A percentile compares a stretch with the other conserved stretches of the same genome.
phyloP scores from a whole-genome alignment of 1,284 basidiomycete species.

The Cutaneotrichosporon cyanovorans region DNA sequence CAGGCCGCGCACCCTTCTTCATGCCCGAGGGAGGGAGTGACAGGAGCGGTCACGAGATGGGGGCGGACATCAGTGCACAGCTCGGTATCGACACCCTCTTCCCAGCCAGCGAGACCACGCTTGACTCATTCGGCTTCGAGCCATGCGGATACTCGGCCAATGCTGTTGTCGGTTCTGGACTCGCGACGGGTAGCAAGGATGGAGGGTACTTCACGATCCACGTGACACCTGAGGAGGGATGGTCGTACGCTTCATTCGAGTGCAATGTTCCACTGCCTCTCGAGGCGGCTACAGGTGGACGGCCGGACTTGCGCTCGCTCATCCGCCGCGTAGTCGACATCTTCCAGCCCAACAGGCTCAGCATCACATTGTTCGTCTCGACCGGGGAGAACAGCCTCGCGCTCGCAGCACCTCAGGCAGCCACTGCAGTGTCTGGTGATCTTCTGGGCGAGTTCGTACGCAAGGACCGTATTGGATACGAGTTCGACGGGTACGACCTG shows the following conservation, averaged over 20 bases:
- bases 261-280: slow-evolving; percentile 79
- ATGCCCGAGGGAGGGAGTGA: slow-evolving; percentile 47
- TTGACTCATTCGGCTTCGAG: slow-evolving; percentile 89
- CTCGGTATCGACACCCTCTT: slow-evolving; percentile 83
- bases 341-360: slow-evolving; percentile 82
- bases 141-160: slow-evolving; percentile 98
- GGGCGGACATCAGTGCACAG: slow-evolving; percentile 58
- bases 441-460: slow-evolving; percentile 50
- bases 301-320: slow-evolving; percentile 65
- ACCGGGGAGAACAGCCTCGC: slow-evolving; percentile 50
- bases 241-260: slow-evolving; percentile 97
- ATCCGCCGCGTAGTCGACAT: slow-evolving; percentile 82
- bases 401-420: slow-evolving; percentile 16
- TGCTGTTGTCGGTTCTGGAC: slow-evolving; percentile 62
- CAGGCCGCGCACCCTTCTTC: slow-evolving; percentile 72
- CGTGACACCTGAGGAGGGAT: slow-evolving; percentile 94
- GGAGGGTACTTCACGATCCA: slow-evolving; percentile 98
- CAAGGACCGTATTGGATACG: slow-evolving; percentile 96
- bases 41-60: slow-evolving; percentile 55
- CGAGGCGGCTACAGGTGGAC: slow-evolving; percentile 1
- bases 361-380: slow-evolving; percentile 87
- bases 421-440: slow-evolving; percentile 31
- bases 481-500: slow-evolving; percentile 91
- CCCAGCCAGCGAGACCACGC: slow-evolving; percentile 63
- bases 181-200: slow-evolving; percentile 28